Percentiles rank a stretch among this genome's conserved stretches.
Evolutionary conservation across 2,329 filamentous ascomycete genomes (phyloP).

Genomic region (Fonsecaea pedrosoi): DNA sequence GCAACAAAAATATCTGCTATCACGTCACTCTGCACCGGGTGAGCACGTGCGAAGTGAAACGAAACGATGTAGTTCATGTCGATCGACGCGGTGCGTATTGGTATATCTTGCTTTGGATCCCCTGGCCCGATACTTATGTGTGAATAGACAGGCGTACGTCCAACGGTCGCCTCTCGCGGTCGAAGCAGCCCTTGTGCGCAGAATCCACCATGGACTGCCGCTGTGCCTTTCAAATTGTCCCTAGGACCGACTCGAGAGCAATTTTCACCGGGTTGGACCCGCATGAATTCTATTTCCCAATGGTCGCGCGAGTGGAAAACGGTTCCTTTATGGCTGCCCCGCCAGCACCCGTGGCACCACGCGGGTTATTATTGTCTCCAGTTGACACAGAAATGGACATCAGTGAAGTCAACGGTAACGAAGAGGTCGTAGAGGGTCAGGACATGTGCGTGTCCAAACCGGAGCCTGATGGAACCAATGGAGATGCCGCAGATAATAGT

Average conservation of each 20-base stretch:
- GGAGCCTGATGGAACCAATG: neutral
- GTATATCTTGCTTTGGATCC: neutral
- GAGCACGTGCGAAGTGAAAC: conserved; percentile 14
- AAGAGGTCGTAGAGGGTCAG: neutral
- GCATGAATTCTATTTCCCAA: conserved; percentile 23
- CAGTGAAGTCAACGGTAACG: neutral
- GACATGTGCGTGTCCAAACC: neutral
- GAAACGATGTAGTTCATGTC: neutral
- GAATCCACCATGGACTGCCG: neutral
- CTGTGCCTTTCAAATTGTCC: conserved; percentile 22
- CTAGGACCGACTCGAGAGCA: conserved; percentile 6
- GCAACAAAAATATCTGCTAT: conserved; percentile 22
- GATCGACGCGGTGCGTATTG: conserved; percentile 8
- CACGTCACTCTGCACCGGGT: conserved; percentile 20
- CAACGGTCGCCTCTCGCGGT: neutral
- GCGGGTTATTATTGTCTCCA: neutral
- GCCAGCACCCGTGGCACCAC: conserved; percentile 2
- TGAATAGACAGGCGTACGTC: neutral
- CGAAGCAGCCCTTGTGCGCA: neutral
- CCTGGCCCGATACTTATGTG: neutral
- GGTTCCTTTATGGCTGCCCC: conserved; percentile 23
- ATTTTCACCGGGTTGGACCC: conserved; percentile 25
- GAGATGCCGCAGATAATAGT: neutral
- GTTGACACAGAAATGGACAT: neutral
- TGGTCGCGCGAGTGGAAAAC: conserved; percentile 23